A percentile compares a stretch with the other conserved stretches of the same genome.
Evolutionary conservation across 768 basidiomycete genomes (phyloP).

Genomic region (Suillus ampliporus): DNA sequence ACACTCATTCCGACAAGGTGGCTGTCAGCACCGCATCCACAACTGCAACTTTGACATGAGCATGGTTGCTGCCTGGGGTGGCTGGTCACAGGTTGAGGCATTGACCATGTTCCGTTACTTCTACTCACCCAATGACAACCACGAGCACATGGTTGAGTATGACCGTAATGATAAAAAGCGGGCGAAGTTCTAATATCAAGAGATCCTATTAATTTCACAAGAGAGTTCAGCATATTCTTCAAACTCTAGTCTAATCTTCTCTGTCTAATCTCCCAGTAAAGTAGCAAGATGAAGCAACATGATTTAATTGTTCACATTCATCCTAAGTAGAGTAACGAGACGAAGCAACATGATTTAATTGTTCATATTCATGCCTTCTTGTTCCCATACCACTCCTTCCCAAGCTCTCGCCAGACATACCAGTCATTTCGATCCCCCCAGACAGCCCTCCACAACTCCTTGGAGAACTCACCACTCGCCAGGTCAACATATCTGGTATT

Average conservation of each 20-base stretch:
- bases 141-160: conserved; percentile 22
- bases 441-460: conserved; percentile 1
- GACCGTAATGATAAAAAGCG: conserved; percentile 19
- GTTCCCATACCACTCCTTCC: conserved; percentile 13
- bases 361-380: background rate
- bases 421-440: conserved; percentile 16
- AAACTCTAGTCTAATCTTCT: conserved; percentile 5
- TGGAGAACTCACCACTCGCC: conserved; percentile 9
- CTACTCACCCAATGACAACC: conserved; percentile 26
- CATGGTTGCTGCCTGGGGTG: conserved; percentile 28
- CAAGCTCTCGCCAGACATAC: conserved; percentile 20
- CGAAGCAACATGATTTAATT: background rate
- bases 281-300: background rate
- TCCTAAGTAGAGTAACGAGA: background rate
- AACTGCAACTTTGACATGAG: conserved; percentile 17
- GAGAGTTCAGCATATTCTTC: background rate
- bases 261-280: background rate
- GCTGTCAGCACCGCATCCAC: conserved; percentile 24
- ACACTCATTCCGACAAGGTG: conserved; percentile 27
- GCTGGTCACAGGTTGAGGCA: conserved; percentile 30
- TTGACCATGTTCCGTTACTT: conserved; percentile 24
- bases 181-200: background rate
- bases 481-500: background rate
- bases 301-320: background rate
- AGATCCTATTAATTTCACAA: background rate